Conservation (phyloP, 2,329 filamentous ascomycete species). For the Didymella glomerata region DNA sequence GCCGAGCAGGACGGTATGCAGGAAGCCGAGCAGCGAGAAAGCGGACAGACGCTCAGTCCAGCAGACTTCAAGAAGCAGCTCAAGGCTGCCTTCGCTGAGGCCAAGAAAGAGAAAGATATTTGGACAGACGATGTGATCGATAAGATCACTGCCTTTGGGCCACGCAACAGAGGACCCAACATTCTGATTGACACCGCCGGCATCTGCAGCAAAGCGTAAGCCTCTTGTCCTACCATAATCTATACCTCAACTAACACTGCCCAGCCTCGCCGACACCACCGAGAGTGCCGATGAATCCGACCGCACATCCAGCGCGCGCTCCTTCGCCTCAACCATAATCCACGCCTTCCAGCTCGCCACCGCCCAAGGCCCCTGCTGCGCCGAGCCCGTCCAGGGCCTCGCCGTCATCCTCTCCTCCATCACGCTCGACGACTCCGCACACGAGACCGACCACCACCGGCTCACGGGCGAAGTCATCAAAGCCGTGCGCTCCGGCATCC, state of each 20-base stretch:
- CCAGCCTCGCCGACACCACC: constrained; percentile 31
- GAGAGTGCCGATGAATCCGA: constrained; percentile 39
- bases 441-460: constrained; percentile 72
- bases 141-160: constrained; percentile 89
- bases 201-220: constrained; percentile 76
- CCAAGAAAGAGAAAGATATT: constrained; percentile 75
- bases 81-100: constrained; percentile 70
- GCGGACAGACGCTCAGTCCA: constrained; percentile 69
- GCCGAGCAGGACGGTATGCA: constrained; percentile 59
- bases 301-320: constrained; percentile 58
- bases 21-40: constrained; percentile 63
- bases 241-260: background rate
- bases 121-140: constrained; percentile 78
- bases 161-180: constrained; percentile 84
- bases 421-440: constrained; percentile 64
- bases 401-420: constrained; percentile 90
- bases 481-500: constrained; percentile 83
- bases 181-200: constrained; percentile 81
- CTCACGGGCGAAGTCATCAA: constrained; percentile 94
- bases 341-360: constrained; percentile 96
- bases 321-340: constrained; percentile 87
- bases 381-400: constrained; percentile 91
- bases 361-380: constrained; percentile 86
- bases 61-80: constrained; percentile 82
- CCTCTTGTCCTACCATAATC: background rate